Evolutionary conservation across 1,284 basidiomycete species (phyloP).

Genomic region (Sporisorium graminicola): DNA sequence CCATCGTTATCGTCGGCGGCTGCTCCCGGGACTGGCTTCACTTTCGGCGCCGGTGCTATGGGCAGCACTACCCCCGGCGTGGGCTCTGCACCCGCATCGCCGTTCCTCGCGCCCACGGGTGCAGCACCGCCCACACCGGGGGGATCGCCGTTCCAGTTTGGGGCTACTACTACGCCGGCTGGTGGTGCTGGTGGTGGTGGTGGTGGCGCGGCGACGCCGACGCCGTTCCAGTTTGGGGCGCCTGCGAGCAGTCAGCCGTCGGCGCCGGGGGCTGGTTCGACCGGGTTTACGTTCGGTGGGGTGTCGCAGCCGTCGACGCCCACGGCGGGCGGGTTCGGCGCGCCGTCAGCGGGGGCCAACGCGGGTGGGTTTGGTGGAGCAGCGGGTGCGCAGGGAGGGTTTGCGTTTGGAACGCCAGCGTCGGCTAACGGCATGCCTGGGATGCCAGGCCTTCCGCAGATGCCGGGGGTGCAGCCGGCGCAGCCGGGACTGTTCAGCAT

Average conservation of each 20-base stretch:
- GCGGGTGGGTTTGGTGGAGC: background rate
- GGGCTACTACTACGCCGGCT: conserved; percentile 8
- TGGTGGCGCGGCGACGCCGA: too few species aligned
- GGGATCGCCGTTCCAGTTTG: conserved; percentile 34
- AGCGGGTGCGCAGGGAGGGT: conserved; percentile 23
- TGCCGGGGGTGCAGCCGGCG: conserved; percentile 15
- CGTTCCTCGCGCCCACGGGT: conserved; percentile 17
- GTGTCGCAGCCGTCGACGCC: background rate
- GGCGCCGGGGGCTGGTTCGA: background rate
- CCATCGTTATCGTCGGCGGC: conserved; percentile 4
- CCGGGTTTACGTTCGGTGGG: conserved; percentile 12
- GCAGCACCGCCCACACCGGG: conserved; percentile 35
- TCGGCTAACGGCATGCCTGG: background rate
- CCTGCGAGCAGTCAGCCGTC: background rate
- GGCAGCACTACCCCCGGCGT: conserved; percentile 21
- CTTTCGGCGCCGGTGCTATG: conserved; percentile 20
- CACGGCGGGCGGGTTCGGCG: background rate
- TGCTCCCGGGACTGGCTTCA: conserved; percentile 19
- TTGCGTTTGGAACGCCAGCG: conserved; percentile 29
- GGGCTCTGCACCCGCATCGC: conserved; percentile 34
- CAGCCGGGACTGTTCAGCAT: conserved; percentile 52
- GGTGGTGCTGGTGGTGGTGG: too few species aligned
- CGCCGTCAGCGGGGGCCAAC: background rate
- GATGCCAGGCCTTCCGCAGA: background rate
- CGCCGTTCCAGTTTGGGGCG: conserved; percentile 30